Percentiles rank a stretch among this genome's conserved stretches.
phyloP scores from a whole-genome alignment of 345 rosid species.

The Litchi chinensis region DNA sequence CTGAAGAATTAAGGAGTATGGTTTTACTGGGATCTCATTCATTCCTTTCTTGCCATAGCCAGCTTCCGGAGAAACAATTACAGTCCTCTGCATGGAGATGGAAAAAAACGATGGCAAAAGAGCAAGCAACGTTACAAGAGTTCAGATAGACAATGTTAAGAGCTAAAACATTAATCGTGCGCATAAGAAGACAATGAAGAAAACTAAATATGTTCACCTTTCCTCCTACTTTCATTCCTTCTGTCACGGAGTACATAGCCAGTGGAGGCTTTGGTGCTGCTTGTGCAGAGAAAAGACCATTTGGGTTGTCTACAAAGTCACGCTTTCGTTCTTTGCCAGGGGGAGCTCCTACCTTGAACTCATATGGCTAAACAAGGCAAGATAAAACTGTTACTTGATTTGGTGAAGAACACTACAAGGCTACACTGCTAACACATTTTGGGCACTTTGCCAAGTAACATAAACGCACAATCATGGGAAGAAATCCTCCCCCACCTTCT shows the following conservation, averaged over 20 bases:
- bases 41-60: conserved; percentile 85
- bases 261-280: conserved; percentile 99
- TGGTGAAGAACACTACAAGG: neutral
- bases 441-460: neutral
- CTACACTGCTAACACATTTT: neutral
- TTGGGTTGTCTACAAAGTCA: conserved; percentile 86
- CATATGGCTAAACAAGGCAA: conserved; percentile 62
- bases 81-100: conserved; percentile 64
- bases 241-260: conserved; percentile 69
- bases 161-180: neutral
- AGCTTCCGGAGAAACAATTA: conserved; percentile 80
- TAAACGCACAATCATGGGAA: neutral
- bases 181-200: neutral
- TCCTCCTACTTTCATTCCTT: conserved; percentile 94
- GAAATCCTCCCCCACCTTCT: neutral
- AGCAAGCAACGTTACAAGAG: neutral
- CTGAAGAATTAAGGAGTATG: neutral
- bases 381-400: neutral
- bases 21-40: conserved; percentile 85
- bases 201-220: conserved; percentile 49
- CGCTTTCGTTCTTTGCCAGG: conserved; percentile 93
- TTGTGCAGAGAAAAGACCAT: conserved; percentile 92
- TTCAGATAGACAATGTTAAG: too few species aligned
- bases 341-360: conserved; percentile 77
- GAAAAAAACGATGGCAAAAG: neutral